These are phyloP conservation scores for Penicillium sp. DNA, from an alignment of 2,329 filamentous ascomycete species.

Conservation along the genomic window DNA sequence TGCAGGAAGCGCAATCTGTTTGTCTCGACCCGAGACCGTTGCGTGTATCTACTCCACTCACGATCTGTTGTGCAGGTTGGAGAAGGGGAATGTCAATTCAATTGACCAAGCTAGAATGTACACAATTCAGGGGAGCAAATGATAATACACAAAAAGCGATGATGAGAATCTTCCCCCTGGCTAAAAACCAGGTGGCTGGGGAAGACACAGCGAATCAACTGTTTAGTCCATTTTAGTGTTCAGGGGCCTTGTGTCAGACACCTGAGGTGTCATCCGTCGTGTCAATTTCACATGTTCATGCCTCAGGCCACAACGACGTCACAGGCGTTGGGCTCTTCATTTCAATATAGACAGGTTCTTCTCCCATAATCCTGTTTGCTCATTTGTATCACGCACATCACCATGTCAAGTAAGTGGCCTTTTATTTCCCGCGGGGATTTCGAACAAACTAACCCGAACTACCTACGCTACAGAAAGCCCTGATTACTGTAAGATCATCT, in stretches of 20 bases:
- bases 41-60: conserved; percentile 12
- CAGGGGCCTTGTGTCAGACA: not conserved
- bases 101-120: not conserved
- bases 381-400: conserved; percentile 1
- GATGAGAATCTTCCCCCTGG: not conserved
- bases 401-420: conserved; percentile 28
- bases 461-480: conserved; percentile 23
- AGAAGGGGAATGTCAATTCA: not conserved
- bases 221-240: not conserved
- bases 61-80: conserved; percentile 1
- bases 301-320: conserved; percentile 22
- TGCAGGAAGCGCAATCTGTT: conserved; percentile 20
- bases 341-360: not conserved
- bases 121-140: not conserved
- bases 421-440: not conserved
- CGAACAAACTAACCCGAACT: not conserved
- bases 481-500: conserved; percentile 42
- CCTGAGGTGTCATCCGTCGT: not conserved
- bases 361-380: not conserved
- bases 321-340: conserved; percentile 10
- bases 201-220: not conserved
- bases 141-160: not conserved
- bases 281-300: not conserved
- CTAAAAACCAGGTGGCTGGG: conserved; percentile 1
- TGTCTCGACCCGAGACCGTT: conserved; percentile 14